Percentiles rank a stretch among this genome's conserved stretches.
Evolutionary conservation across 1,139 yeast species (phyloP).

Genomic region (Magnusiomyces paraingens): DNA sequence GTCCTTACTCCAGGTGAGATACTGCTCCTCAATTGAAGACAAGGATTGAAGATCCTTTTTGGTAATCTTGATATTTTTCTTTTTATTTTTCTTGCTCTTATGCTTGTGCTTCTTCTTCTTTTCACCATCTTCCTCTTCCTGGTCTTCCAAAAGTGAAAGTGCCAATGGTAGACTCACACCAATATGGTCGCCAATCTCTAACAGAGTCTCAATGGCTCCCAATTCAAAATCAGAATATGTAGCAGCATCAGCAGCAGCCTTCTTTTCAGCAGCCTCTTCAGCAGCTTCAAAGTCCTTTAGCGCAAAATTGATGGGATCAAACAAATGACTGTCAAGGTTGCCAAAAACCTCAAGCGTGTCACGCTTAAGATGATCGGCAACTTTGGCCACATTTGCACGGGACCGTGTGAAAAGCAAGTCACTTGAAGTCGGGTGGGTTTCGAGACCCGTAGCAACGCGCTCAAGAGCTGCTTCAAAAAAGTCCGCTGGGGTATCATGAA

Average conservation of each 20-base stretch:
- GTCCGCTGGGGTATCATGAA: conserved; percentile 40
- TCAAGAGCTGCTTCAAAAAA: conserved; percentile 68
- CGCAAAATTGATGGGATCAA: conserved; percentile 37
- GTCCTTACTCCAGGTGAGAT: conserved; percentile 22
- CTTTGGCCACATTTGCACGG: conserved; percentile 45
- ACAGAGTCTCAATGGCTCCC: conserved; percentile 33
- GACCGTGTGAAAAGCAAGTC: conserved; percentile 47
- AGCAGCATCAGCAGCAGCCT: background rate
- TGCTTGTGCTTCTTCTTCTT: conserved; percentile 35
- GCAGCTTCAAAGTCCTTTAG: conserved; percentile 43
- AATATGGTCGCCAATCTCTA: conserved; percentile 47
- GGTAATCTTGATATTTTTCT: background rate
- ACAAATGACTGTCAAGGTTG: conserved; percentile 14
- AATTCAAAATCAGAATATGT: conserved; percentile 20
- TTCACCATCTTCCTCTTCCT: conserved; percentile 41
- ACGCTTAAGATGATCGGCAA: conserved; percentile 27
- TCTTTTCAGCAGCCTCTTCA: background rate
- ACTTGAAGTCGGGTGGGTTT: conserved; percentile 39
- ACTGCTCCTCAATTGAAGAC: conserved; percentile 13
- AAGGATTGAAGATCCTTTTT: background rate
- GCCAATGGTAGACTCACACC: conserved; percentile 46
- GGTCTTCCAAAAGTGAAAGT: conserved; percentile 58
- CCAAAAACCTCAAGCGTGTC: conserved; percentile 11
- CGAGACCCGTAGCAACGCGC: conserved; percentile 57
- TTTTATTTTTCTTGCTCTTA: conserved; percentile 32